A percentile compares a stretch with the other conserved stretches of the same genome.
Conservation (phyloP, 768 basidiomycete genomes). For the Gymnopilus dilepis region DNA sequence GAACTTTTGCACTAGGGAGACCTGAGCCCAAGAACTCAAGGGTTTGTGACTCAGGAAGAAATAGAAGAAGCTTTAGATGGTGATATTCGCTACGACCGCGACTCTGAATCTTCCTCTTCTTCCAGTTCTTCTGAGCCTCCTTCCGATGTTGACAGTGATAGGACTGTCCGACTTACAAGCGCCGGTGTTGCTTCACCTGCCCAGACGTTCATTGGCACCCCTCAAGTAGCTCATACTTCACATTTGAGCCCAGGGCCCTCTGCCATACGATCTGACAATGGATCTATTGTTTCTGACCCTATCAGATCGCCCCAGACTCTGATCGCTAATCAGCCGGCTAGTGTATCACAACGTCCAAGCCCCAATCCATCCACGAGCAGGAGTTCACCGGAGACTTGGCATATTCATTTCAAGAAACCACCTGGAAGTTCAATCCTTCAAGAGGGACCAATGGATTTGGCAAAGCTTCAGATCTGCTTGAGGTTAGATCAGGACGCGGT, state of each 20-base stretch:
- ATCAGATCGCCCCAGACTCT: not conserved
- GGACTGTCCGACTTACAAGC: constrained; percentile 28
- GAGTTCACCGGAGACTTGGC: constrained; percentile 38
- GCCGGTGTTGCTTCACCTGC: not conserved
- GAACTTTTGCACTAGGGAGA: constrained; percentile 21
- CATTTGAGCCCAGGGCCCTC: not conserved
- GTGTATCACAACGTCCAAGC: not conserved
- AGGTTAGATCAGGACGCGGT: constrained; percentile 47
- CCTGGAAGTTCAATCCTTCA: constrained; percentile 26
- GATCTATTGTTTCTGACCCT: not conserved
- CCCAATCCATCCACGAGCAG: constrained; percentile 3
- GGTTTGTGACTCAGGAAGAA: constrained; percentile 25
- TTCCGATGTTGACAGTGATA: constrained; percentile 24
- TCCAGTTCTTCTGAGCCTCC: constrained; percentile 15
- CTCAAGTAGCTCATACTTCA: not conserved
- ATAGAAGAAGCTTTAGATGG: constrained; percentile 31
- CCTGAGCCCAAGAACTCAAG: constrained; percentile 24
- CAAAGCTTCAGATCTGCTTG: constrained; percentile 29
- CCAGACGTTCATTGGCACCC: not conserved
- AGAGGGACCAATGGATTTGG: constrained; percentile 28
- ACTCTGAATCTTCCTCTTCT: constrained; percentile 20
- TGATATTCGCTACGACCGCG: constrained; percentile 15
- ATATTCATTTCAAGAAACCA: constrained; percentile 41
- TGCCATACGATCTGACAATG: not conserved
- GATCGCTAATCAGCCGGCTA: not conserved